phyloP scores from a whole-genome alignment of 257 asterid species.

The Lycium barbarum region DNA sequence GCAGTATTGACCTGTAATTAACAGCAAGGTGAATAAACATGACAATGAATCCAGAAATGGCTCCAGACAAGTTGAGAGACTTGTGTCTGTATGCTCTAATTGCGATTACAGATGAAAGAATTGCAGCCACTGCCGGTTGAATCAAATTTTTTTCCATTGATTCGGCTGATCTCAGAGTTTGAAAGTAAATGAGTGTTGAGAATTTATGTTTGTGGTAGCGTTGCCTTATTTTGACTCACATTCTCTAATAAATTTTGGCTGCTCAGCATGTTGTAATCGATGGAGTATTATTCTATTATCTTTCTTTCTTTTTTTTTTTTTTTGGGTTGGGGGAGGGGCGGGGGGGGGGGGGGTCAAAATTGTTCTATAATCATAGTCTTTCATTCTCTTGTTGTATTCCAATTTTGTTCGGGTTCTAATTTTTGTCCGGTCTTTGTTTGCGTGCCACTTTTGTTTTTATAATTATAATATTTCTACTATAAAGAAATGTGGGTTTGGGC shows the following conservation, averaged over 20 bases:
- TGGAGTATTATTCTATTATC: not conserved
- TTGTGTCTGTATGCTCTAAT: conserved; percentile 66
- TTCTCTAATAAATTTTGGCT: not conserved
- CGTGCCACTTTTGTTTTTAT: not conserved
- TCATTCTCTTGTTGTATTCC: not conserved
- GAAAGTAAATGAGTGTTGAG: not conserved
- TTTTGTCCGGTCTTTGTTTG: not conserved
- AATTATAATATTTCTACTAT: no score
- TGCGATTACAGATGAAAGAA: conserved; percentile 63
- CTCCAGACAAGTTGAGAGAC: conserved; percentile 86
- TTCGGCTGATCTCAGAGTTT: not conserved
- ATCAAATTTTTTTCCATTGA: conserved; percentile 52
- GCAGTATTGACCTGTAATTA: conserved; percentile 60
- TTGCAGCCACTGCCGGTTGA: conserved; percentile 60
- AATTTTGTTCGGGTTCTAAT: not conserved
- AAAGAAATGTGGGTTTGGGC: no score
- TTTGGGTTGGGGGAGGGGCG: no score
- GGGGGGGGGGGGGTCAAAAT: not conserved
- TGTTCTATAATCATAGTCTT: not conserved
- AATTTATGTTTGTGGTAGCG: not conserved
- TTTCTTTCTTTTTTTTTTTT: not conserved
- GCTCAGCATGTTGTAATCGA: not conserved
- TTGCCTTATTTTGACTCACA: not conserved
- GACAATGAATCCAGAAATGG: conserved; percentile 71
- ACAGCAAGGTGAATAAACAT: conserved; percentile 80